Evolutionary conservation across 768 basidiomycete genomes (phyloP).

Genomic region (Lentinula guzmanii): DNA sequence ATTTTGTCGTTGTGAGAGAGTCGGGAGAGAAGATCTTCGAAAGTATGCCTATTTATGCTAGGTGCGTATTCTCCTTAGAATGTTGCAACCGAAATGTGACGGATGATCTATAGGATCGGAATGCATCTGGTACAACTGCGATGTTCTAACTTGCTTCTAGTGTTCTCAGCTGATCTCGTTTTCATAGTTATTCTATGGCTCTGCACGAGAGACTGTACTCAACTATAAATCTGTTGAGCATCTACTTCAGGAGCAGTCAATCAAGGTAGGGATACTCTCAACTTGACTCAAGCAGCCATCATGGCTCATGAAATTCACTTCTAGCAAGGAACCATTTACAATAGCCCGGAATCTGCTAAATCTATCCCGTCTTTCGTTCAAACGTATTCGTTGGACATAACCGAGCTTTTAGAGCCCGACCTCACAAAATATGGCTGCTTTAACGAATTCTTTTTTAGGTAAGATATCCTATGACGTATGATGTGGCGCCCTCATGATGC

Average conservation of each 20-base stretch:
- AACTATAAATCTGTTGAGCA: conserved; percentile 41
- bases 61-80: conserved; percentile 19
- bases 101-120: conserved; percentile 33
- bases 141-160: not conserved
- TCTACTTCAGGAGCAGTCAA: conserved; percentile 47
- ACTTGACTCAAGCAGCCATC: not conserved
- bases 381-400: conserved; percentile 46
- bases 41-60: conserved; percentile 67
- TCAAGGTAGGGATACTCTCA: conserved; percentile 30
- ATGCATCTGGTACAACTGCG: conserved; percentile 52
- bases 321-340: conserved; percentile 53
- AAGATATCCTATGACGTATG: not conserved
- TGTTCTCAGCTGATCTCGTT: not conserved
- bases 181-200: conserved; percentile 48
- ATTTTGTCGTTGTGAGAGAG: conserved; percentile 47
- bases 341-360: conserved; percentile 41
- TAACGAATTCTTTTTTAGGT: conserved; percentile 75
- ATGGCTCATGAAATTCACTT: not conserved
- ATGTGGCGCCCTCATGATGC: not conserved
- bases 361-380: conserved; percentile 52
- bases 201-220: conserved; percentile 41
- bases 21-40: conserved; percentile 54
- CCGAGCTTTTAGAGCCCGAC: conserved; percentile 62
- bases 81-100: conserved; percentile 7
- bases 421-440: conserved; percentile 57